Evolutionary conservation across 2,329 filamentous ascomycete genomes (phyloP).

Genomic region (Sarocladium brachiariae): DNA sequence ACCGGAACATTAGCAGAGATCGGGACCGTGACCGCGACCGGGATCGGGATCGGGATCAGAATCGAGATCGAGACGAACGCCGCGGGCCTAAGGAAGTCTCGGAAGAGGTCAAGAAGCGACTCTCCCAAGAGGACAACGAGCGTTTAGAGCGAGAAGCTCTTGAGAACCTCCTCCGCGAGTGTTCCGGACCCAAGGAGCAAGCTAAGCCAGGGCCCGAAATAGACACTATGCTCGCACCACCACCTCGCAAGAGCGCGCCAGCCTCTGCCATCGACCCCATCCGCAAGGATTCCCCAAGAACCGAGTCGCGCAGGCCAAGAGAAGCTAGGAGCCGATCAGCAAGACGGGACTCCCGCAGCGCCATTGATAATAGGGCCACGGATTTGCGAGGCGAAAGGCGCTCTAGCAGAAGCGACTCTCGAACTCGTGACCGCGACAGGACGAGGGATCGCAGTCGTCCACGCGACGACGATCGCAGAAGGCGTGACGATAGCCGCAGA

Average conservation of each 20-base stretch:
- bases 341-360: conserved; percentile 24
- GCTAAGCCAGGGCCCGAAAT: conserved; percentile 50
- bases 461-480: conserved; percentile 7
- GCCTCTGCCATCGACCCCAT: conserved; percentile 55
- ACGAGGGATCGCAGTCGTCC: conserved; percentile 11
- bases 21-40: conserved; percentile 19
- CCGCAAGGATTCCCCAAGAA: conserved; percentile 36
- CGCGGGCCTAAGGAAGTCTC: conserved; percentile 29
- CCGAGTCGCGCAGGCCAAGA: conserved; percentile 29
- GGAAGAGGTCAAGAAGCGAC: conserved; percentile 43
- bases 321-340: conserved; percentile 24
- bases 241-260: conserved; percentile 44
- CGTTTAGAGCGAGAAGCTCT: conserved; percentile 52
- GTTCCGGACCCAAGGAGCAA: conserved; percentile 40
- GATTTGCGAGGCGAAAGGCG: conserved; percentile 23
- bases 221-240: conserved; percentile 46
- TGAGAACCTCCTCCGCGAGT: conserved; percentile 50
- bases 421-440: conserved; percentile 20
- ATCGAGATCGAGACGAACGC: conserved; percentile 25
- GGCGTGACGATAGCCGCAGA: conserved; percentile 8
- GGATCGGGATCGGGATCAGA: conserved; percentile 21
- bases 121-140: conserved; percentile 52
- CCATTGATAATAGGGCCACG: conserved; percentile 21
- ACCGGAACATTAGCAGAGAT: conserved; percentile 21
- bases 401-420: conserved; percentile 26